Conservation (phyloP, 2,329 filamentous ascomycete genomes). For the Venturia nashicola region DNA sequence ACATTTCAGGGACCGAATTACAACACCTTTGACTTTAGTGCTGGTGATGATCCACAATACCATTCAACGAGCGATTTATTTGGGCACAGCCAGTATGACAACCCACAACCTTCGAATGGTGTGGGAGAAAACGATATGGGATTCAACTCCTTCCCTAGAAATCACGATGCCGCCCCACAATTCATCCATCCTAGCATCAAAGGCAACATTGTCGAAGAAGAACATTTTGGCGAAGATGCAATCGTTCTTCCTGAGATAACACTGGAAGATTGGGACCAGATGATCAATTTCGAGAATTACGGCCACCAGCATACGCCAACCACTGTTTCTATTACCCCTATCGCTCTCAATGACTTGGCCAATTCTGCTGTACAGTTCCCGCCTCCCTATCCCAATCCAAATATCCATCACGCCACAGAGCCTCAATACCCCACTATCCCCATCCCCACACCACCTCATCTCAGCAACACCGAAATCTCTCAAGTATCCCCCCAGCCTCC, state of each 20-base stretch:
- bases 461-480: too few relatives aligned
- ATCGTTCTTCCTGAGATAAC: background rate
- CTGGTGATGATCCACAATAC: background rate
- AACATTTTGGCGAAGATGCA: background rate
- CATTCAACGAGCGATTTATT: background rate
- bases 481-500: too few relatives aligned
- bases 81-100: background rate
- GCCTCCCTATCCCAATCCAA: too few relatives aligned
- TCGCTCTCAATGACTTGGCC: too few relatives aligned
- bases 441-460: too few relatives aligned
- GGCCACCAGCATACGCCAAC: too few relatives aligned
- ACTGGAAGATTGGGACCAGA: background rate
- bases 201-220: too few relatives aligned
- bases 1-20: background rate
- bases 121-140: background rate
- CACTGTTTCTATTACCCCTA: too few relatives aligned
- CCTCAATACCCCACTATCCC: too few relatives aligned
- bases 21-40: background rate
- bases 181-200: background rate
- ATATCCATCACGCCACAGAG: too few relatives aligned
- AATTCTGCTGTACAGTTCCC: too few relatives aligned
- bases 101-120: background rate
- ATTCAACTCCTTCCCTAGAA: background rate
- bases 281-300: background rate
- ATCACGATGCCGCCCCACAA: background rate